Conservation (phyloP, 1,139 yeast species). For the Pichia sp. region DNA sequence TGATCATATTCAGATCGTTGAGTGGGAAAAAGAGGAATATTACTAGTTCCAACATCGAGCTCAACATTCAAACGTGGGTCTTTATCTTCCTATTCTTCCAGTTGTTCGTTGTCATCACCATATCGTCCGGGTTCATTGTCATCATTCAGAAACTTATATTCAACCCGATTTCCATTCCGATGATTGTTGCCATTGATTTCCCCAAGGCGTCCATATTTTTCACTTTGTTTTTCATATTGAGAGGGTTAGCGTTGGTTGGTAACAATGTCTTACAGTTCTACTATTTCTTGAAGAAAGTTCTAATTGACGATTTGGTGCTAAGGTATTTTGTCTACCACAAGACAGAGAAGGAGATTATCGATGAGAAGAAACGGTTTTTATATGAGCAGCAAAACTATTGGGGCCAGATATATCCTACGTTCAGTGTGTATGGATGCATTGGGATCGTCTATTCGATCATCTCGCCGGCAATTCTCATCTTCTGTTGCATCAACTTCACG, state of each 20-base stretch:
- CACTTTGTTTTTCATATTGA: conserved; percentile 66
- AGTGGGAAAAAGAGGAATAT: conserved; percentile 49
- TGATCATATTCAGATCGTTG: conserved; percentile 48
- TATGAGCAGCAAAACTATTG: conserved; percentile 43
- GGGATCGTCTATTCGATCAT: conserved; percentile 75
- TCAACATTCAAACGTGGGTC: conserved; percentile 66
- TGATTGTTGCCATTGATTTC: conserved; percentile 66
- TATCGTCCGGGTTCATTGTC: conserved; percentile 75
- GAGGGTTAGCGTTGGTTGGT: conserved; percentile 74
- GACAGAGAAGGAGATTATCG: conserved; percentile 58
- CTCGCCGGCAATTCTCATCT: conserved; percentile 70
- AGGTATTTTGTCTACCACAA: conserved; percentile 24
- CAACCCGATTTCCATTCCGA: conserved; percentile 72
- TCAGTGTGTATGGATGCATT: conserved; percentile 73
- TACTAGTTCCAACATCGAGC: conserved; percentile 56
- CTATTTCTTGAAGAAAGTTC: conserved; percentile 41
- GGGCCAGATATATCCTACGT: conserved; percentile 78
- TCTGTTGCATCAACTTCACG: conserved; percentile 56
- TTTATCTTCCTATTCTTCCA: conserved; percentile 74
- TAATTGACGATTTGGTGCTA: conserved; percentile 27
- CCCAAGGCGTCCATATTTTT: conserved; percentile 84
- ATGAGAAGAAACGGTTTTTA: conserved; percentile 35
- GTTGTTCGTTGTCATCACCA: conserved; percentile 77
- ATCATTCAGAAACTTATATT: conserved; percentile 61
- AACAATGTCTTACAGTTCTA: conserved; percentile 58